Conservation (phyloP, 2,329 filamentous ascomycete genomes). For the Furcasterigmium sp. region DNA sequence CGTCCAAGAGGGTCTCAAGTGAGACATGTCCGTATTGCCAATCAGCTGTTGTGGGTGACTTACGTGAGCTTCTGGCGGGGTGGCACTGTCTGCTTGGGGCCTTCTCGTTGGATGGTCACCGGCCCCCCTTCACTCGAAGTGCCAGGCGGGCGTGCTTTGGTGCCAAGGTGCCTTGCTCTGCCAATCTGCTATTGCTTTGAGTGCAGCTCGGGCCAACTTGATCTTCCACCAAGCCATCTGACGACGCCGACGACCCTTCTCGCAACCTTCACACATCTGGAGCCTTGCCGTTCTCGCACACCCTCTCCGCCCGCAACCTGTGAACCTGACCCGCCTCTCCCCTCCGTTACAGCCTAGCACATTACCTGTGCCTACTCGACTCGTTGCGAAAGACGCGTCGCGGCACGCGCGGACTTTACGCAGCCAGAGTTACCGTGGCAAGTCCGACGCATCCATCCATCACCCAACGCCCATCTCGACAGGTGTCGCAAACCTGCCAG, state of each 20-base stretch:
- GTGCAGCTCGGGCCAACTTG: neutral
- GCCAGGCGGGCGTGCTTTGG: neutral
- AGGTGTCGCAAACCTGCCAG: too few relatives aligned
- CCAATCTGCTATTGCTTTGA: neutral
- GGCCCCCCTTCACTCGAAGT: neutral
- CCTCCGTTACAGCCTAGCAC: neutral
- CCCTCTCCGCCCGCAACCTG: neutral
- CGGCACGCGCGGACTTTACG: slow-evolving; percentile 11
- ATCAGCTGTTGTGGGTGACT: slow-evolving; percentile 8
- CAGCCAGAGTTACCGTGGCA: neutral
- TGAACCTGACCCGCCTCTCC: neutral
- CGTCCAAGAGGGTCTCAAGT: too few relatives aligned
- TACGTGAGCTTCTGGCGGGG: neutral
- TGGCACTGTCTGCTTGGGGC: neutral
- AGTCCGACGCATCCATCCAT: too few relatives aligned
- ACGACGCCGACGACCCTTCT: neutral
- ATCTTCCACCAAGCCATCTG: neutral
- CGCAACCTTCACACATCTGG: neutral
- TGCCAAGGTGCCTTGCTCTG: neutral
- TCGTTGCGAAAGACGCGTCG: slow-evolving; percentile 5
- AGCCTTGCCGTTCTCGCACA: slow-evolving; percentile 1
- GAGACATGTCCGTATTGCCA: slow-evolving; percentile 5
- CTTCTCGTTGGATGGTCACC: neutral
- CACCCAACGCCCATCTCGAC: too few relatives aligned
- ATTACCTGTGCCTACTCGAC: slow-evolving; percentile 3